Base-by-base conservation (phyloP, 2,329 filamentous ascomycete species). In the Chalaropsis thielavioides region DNA sequence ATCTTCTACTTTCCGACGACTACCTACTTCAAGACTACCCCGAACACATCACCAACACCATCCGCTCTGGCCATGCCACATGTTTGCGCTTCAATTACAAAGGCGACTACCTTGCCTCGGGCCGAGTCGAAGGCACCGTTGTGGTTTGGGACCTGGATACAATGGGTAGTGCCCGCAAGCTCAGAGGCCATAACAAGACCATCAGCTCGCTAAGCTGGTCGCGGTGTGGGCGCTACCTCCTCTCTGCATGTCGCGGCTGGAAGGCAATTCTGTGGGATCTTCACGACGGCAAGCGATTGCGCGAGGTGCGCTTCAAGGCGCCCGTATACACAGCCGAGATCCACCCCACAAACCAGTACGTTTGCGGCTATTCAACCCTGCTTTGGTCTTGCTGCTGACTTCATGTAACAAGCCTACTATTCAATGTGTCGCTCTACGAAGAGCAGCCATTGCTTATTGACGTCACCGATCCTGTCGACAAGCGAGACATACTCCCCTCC, bases 111-210 rank as follows among this genome's bases (percentile, higher is more conserved):
- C 85, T 99, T 68, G 94, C 94, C 56, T 95, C 92, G 38, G 94
- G 94, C 69, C 87, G 94, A 72, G 89, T 91, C 68, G 94, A 99
- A 76, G 94, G 94, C 69, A 94, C 90, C 4, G 88, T 99, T 49
- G 90, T 95, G 64, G 88, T 99, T 59, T 99, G 95, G 81, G 94
- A 99, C 73, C 84, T 97, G 61, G 95, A 99, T 76, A 99, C 95
- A 10, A 95, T 95, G 81, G 92, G 94, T 44, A 90, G 97, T 3
- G 94, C 94, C 66, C 87, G 91, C 72, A 99, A 97, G 76, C 79
- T 99, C 68, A 85, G 90, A 69, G 94, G 92, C 13, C 94, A 99
- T 76, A 95, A 89, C 62, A 87, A 90, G 72, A 92, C 94, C 73
- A 92, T 99, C 66, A 92, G 95, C 70, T 96, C 90, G 62, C 76